Conservation (phyloP, 768 basidiomycete genomes). For the Lyophyllum shimeji region DNA sequence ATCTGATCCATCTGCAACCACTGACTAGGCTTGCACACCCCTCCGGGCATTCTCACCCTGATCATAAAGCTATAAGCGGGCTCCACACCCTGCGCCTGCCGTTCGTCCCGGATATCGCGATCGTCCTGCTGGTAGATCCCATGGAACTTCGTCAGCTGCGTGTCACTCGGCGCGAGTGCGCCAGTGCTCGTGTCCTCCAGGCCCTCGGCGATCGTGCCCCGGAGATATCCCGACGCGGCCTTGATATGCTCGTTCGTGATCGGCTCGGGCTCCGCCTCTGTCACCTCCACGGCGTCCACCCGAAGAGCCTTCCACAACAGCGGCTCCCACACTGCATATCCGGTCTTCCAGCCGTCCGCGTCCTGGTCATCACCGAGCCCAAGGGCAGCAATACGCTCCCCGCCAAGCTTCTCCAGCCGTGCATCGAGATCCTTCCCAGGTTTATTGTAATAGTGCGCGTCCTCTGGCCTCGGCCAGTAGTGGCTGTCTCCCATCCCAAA, state of each 20-base stretch:
- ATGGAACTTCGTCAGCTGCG: slow-evolving; percentile 97
- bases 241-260: slow-evolving; percentile 99
- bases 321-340: slow-evolving; percentile 96
- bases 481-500: slow-evolving; percentile 98
- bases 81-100: slow-evolving; percentile 88
- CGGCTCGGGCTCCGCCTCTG: slow-evolving; percentile 91
- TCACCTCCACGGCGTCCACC: slow-evolving; percentile 84
- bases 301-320: slow-evolving; percentile 92
- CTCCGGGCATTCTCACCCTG: slow-evolving; percentile 93
- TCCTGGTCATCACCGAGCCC: slow-evolving; percentile 98
- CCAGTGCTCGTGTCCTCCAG: slow-evolving; percentile 84
- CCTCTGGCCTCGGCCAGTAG: slow-evolving; percentile 98
- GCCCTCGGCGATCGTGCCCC: slow-evolving; percentile 94
- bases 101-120: slow-evolving; percentile 96
- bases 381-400: slow-evolving; percentile 66
- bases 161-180: slow-evolving; percentile 87
- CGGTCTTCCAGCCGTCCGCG: slow-evolving; percentile 92
- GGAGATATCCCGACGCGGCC: slow-evolving; percentile 89
- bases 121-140: slow-evolving; percentile 98
- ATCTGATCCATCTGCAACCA: slow-evolving; percentile 97
- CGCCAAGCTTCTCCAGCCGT: slow-evolving; percentile 78
- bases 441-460: slow-evolving; percentile 98
- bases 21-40: slow-evolving; percentile 88
- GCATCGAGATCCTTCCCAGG: slow-evolving; percentile 87
- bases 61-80: slow-evolving; percentile 99